Conservation (phyloP, 305 asterid genomes). For the Fraxinus greggii region DNA sequence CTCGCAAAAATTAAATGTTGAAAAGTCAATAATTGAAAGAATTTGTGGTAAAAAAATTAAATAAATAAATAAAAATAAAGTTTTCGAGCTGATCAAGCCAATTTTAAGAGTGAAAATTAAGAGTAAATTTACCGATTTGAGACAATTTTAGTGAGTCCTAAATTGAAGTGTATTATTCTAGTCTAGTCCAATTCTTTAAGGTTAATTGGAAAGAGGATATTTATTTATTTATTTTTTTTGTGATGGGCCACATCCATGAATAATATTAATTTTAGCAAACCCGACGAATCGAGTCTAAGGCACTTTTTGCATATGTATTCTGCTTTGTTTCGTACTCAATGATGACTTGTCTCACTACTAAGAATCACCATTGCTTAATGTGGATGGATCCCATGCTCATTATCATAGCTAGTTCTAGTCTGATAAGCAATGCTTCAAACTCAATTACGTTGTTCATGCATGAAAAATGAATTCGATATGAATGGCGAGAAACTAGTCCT, state of each 20-base stretch:
- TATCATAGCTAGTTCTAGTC: not conserved
- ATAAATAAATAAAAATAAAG: too few relatives aligned
- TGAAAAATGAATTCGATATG: too few relatives aligned
- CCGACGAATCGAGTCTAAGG: not conserved
- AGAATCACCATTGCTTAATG: not conserved
- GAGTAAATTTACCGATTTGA: not conserved
- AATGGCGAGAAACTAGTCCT: not conserved
- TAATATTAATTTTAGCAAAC: not conserved
- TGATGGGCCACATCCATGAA: too few relatives aligned
- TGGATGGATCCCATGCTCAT: not conserved
- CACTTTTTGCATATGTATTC: not conserved
- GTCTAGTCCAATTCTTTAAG: not conserved
- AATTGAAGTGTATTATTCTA: not conserved
- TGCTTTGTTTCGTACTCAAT: not conserved
- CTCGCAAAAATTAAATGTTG: too few relatives aligned
- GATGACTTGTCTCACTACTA: not conserved
- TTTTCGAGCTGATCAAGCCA: not conserved
- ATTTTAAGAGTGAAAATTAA: not conserved
- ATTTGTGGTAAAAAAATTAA: not conserved
- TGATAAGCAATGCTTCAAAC: not conserved
- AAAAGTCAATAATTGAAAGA: not conserved
- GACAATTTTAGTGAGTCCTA: not conserved
- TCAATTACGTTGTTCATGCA: not conserved
- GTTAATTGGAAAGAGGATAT: not conserved
- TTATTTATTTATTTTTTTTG: too few relatives aligned